A percentile compares a stretch with the other conserved stretches of the same genome.
Conservation (phyloP, 169 alveolate genomes). For the Amoebophrya sp. region DNA sequence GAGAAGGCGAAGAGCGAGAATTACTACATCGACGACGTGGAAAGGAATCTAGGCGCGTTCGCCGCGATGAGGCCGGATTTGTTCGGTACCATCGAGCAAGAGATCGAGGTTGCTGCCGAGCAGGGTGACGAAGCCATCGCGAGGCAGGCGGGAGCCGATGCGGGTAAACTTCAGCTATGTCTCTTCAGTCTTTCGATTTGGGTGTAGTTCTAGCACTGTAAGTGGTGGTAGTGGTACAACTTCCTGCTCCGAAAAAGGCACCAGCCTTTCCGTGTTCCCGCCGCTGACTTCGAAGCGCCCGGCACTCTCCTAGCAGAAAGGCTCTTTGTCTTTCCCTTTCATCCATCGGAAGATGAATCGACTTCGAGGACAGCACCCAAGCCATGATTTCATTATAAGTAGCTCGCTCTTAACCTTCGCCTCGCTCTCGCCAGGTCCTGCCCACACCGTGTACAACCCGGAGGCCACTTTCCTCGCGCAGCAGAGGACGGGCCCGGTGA, state of each 20-base stretch:
- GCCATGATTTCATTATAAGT: background rate
- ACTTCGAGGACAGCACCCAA: background rate
- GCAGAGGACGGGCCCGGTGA: background rate
- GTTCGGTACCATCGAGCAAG: conserved; percentile 63
- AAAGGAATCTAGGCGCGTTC: conserved; percentile 52
- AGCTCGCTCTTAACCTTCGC: background rate
- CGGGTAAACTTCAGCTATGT: background rate
- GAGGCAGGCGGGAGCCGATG: background rate
- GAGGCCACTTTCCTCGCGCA: background rate
- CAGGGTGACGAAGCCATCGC: background rate
- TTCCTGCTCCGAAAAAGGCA: too few species aligned
- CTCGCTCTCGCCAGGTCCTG: background rate
- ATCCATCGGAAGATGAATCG: background rate
- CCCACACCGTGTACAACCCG: background rate
- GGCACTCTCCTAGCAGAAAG: too few species aligned
- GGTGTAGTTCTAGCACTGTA: background rate
- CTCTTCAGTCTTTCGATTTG: too few species aligned
- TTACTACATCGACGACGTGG: conserved; percentile 47
- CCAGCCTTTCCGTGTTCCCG: too few species aligned
- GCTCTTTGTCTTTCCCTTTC: background rate
- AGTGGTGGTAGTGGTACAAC: too few species aligned
- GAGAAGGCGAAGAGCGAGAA: background rate
- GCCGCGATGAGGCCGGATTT: conserved; percentile 63
- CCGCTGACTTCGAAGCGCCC: too few species aligned
- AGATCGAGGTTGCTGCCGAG: background rate